Conservation (phyloP, 805 yeast genomes). For the Naumovozyma dairenensis region DNA sequence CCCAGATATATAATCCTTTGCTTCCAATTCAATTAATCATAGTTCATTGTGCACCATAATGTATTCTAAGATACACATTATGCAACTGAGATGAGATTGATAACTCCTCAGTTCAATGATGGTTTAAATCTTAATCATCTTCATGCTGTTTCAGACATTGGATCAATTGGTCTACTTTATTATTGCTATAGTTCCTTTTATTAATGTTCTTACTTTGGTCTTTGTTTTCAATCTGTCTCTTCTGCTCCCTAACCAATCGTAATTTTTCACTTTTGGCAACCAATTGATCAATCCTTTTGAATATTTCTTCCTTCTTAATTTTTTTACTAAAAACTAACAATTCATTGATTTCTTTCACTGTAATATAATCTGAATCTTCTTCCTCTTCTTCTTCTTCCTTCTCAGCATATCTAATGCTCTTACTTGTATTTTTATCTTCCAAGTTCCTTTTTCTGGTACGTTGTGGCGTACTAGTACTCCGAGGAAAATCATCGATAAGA, state of each 20-base stretch:
- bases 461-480: neutral
- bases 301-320: conserved; percentile 1
- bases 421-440: neutral
- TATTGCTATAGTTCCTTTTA: neutral
- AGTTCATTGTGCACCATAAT: too few species aligned
- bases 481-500: neutral
- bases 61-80: too few species aligned
- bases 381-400: neutral
- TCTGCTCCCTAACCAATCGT: neutral
- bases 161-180: neutral
- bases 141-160: neutral
- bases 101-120: too few species aligned
- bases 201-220: neutral
- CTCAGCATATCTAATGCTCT: neutral
- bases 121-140: too few species aligned
- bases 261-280: conserved; percentile 1
- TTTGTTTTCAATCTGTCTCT: neutral
- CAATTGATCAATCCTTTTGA: conserved; percentile 2
- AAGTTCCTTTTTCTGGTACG: neutral
- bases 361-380: conserved; percentile 1
- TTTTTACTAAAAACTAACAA: conserved; percentile 2
- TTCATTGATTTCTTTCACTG: conserved; percentile 3
- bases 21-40: too few species aligned
- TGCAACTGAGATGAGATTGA: too few species aligned
- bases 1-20: too few species aligned